Percentiles rank a stretch among this genome's conserved stretches.
phyloP scores from a whole-genome alignment of 31 red algal species.

The Porphyra umbilicalis region DNA sequence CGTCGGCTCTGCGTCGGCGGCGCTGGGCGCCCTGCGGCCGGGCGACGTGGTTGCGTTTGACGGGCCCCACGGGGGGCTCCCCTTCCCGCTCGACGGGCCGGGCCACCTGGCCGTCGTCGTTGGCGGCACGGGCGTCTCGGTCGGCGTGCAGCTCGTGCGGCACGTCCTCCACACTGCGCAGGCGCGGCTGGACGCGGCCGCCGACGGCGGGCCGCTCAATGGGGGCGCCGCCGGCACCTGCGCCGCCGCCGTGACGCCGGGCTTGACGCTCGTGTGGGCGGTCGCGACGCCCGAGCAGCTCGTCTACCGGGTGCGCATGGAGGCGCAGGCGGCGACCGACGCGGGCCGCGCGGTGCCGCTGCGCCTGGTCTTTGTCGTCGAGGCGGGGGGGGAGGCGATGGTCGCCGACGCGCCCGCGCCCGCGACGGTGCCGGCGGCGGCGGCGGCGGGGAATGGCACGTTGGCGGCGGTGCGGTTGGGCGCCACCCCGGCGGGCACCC shows the following conservation, averaged over 20 bases:
- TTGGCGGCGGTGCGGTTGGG: not conserved
- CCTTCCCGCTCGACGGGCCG: not conserved
- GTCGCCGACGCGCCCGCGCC: not conserved
- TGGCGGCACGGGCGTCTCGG: not conserved
- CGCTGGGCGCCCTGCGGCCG: not conserved
- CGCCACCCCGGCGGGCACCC: not conserved
- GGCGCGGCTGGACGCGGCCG: not conserved
- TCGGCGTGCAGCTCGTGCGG: not conserved
- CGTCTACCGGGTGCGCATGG: not conserved
- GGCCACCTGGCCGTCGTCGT: not conserved
- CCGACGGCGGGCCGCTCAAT: too few relatives aligned
- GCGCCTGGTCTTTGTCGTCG: not conserved
- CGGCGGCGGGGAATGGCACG: too few relatives aligned
- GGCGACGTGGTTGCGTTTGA: not conserved
- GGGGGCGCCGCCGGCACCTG: not conserved
- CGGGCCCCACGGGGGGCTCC: slow-evolving; percentile 1
- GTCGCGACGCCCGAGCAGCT: not conserved
- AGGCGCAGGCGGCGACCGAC: not conserved
- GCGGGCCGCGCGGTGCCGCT: not conserved
- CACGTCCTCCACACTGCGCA: not conserved
- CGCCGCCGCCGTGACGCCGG: not conserved
- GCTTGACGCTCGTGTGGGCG: not conserved
- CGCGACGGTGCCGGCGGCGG: not conserved
- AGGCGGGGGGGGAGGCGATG: not conserved
- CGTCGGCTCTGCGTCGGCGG: not conserved